Conservation (phyloP, 495 filamentous ascomycete genomes). For the Tuber microsphaerosporum region DNA sequence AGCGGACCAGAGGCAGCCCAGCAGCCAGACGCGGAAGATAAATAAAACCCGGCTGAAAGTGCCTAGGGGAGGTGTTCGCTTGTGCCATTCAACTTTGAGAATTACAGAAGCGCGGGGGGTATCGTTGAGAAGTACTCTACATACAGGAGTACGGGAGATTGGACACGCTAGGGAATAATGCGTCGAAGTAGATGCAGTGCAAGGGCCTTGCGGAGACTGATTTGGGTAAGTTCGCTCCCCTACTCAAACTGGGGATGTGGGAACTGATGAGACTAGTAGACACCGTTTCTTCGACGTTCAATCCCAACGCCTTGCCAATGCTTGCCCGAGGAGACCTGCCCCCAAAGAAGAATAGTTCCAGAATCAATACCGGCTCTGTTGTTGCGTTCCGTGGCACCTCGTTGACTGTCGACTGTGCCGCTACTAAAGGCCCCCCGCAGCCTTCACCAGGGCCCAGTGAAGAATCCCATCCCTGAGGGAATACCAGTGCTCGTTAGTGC, state of each 20-base stretch:
- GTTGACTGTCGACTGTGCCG: constrained; percentile 54
- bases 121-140: constrained; percentile 51
- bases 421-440: constrained; percentile 57
- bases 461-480: constrained; percentile 52
- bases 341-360: constrained; percentile 51
- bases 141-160: constrained; percentile 49
- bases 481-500: constrained; percentile 41
- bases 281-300: constrained; percentile 50
- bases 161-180: constrained; percentile 59
- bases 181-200: constrained; percentile 52
- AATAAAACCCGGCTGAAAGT: constrained; percentile 49
- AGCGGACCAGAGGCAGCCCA: no score
- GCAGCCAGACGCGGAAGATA: constrained; percentile 51
- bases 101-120: constrained; percentile 46
- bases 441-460: constrained; percentile 55
- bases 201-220: constrained; percentile 51
- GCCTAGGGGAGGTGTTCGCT: constrained; percentile 47
- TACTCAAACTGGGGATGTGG: background rate
- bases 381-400: constrained; percentile 52
- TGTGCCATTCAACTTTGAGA: no score
- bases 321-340: constrained; percentile 57
- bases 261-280: background rate
- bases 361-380: constrained; percentile 56
- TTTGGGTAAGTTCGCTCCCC: constrained; percentile 16
- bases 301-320: constrained; percentile 56